These are phyloP conservation scores for Blastomyces emzantsi DNA, from an alignment of 2,329 filamentous ascomycete species.

Conservation along the genomic window DNA sequence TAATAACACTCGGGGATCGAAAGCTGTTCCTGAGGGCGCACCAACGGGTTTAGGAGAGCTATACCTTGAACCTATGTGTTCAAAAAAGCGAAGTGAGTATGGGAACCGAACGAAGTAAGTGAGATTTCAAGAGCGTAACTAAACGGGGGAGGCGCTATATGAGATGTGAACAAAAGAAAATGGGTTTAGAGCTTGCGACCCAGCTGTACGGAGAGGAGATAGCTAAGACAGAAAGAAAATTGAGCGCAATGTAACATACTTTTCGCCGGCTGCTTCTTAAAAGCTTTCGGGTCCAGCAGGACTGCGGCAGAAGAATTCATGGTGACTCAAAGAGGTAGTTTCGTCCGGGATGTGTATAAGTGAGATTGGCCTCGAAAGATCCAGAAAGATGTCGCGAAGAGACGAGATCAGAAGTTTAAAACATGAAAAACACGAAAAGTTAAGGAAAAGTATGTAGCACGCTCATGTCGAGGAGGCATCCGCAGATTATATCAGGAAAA, in stretches of 20 bases:
- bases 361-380: background rate
- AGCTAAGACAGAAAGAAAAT: background rate
- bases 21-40: constrained; percentile 10
- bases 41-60: background rate
- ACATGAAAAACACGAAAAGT: background rate
- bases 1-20: constrained; percentile 16
- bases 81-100: background rate
- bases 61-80: background rate
- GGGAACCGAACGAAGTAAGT: background rate
- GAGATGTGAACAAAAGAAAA: background rate
- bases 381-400: background rate
- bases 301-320: constrained; percentile 27
- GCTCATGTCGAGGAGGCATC: background rate
- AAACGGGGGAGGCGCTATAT: background rate
- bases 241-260: constrained; percentile 9
- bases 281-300: constrained; percentile 37
- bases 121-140: background rate
- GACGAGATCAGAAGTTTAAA: background rate
- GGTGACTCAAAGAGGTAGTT: background rate
- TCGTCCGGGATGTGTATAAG: background rate
- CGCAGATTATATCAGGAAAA: background rate
- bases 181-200: background rate
- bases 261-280: constrained; percentile 26
- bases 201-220: background rate
- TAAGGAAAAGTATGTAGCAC: background rate